phyloP scores from a whole-genome alignment of 2,329 filamentous ascomycete species.

The Venturia oleaginea region DNA sequence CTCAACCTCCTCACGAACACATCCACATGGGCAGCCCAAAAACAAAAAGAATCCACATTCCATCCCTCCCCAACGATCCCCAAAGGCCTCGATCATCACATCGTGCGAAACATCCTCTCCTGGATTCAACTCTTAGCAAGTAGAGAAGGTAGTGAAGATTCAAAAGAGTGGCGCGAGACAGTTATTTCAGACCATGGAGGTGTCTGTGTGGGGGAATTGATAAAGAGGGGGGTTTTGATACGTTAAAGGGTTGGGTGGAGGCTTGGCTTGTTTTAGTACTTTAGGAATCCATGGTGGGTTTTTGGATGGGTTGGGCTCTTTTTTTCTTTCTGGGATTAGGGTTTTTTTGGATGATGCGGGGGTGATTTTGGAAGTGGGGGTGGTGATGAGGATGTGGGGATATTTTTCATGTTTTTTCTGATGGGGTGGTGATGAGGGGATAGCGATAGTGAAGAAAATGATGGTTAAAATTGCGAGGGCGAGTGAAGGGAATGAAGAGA shows the following conservation, averaged over 20 bases:
- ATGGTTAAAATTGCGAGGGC: not conserved
- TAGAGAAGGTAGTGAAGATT: not conserved
- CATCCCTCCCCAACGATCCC: not conserved
- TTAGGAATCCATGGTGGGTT: not conserved
- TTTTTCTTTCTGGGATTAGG: not conserved
- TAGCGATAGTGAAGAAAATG: not conserved
- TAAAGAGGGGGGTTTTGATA: not conserved
- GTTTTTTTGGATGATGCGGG: not conserved
- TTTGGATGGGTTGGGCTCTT: not conserved
- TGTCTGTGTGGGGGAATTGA: not conserved
- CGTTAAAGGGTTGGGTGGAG: not conserved
- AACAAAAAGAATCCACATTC: not conserved
- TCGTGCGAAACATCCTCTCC: not conserved
- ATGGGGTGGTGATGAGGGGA: not conserved
- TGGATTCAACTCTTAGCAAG: not conserved
- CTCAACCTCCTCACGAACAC: not conserved
- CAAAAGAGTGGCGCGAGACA: not conserved
- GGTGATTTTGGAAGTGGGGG: not conserved
- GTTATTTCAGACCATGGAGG: not conserved
- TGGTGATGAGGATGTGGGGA: not conserved
- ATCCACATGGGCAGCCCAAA: not conserved
- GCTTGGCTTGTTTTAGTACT: not conserved
- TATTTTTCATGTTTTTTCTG: not conserved
- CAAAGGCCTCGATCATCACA: not conserved
- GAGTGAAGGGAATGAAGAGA: not conserved